Evolutionary conservation across 768 basidiomycete genomes (phyloP).

Genomic region (Termitomyces sp.): DNA sequence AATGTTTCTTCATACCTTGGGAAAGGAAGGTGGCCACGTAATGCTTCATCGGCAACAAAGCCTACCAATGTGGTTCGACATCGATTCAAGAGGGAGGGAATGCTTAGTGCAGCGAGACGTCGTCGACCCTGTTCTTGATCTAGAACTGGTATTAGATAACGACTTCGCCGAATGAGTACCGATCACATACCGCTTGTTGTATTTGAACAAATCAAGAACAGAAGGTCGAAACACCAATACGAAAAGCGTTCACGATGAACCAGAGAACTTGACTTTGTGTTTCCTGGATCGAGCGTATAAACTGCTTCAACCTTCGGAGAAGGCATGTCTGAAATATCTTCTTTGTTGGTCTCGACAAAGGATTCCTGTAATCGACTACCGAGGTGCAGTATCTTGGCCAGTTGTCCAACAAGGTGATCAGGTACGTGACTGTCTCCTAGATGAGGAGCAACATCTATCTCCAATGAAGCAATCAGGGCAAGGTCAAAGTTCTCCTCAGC

Average conservation of each 20-base stretch:
- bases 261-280: constrained; percentile 51
- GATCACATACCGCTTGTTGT: constrained; percentile 47
- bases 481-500: constrained; percentile 85
- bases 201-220: constrained; percentile 78
- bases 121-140: constrained; percentile 59
- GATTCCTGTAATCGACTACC: constrained; percentile 63
- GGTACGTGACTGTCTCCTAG: constrained; percentile 68
- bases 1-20: constrained; percentile 49
- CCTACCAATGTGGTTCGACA: constrained; percentile 63
- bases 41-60: constrained; percentile 80
- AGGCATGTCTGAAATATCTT: constrained; percentile 6
- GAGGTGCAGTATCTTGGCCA: constrained; percentile 69
- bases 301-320: constrained; percentile 29
- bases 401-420: constrained; percentile 61
- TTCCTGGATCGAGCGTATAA: constrained; percentile 45
- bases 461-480: constrained; percentile 71
- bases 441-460: constrained; percentile 77
- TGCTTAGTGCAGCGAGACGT: constrained; percentile 68
- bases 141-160: constrained; percentile 19
- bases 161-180: neutral
- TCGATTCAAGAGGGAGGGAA: constrained; percentile 75
- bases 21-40: constrained; percentile 88
- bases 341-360: constrained; percentile 7
- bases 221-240: constrained; percentile 88
- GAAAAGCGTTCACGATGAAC: constrained; percentile 82